phyloP scores from a whole-genome alignment of 78 protist genomes.

The Dictyostelium capitatum region DNA sequence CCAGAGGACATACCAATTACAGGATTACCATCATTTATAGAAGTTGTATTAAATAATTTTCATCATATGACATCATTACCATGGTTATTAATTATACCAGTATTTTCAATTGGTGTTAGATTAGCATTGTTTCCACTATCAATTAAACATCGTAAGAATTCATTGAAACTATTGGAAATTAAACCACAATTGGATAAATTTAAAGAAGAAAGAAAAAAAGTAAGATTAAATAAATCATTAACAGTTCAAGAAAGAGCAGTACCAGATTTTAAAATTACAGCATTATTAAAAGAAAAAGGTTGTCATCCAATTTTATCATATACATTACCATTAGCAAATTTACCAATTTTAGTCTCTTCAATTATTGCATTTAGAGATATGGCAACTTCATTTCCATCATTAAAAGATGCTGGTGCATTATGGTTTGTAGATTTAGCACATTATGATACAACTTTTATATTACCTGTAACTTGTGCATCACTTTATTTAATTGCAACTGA shows the following conservation, averaged over 20 bases:
- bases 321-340: conserved; percentile 34
- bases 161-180: conserved; percentile 26
- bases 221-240: not conserved
- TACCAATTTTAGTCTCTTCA: conserved; percentile 57
- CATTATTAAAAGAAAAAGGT: conserved; percentile 36
- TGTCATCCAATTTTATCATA: conserved; percentile 57
- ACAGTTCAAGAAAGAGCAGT: conserved; percentile 10
- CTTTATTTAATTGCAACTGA: conserved; percentile 34
- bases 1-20: conserved; percentile 51
- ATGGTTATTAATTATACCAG: conserved; percentile 71
- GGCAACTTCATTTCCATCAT: conserved; percentile 56
- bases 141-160: conserved; percentile 43
- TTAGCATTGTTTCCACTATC: conserved; percentile 46
- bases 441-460: conserved; percentile 21
- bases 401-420: conserved; percentile 49
- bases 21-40: conserved; percentile 68
- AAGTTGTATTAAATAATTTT: conserved; percentile 24
- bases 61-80: conserved; percentile 28
- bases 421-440: conserved; percentile 57
- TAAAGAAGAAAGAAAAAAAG: conserved; percentile 19
- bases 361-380: conserved; percentile 65
- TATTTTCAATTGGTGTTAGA: conserved; percentile 27
- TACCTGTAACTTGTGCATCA: conserved; percentile 38
- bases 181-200: conserved; percentile 69
- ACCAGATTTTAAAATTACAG: conserved; percentile 1